Conservation (phyloP, 768 basidiomycete genomes). For the Termitomyces sp. region DNA sequence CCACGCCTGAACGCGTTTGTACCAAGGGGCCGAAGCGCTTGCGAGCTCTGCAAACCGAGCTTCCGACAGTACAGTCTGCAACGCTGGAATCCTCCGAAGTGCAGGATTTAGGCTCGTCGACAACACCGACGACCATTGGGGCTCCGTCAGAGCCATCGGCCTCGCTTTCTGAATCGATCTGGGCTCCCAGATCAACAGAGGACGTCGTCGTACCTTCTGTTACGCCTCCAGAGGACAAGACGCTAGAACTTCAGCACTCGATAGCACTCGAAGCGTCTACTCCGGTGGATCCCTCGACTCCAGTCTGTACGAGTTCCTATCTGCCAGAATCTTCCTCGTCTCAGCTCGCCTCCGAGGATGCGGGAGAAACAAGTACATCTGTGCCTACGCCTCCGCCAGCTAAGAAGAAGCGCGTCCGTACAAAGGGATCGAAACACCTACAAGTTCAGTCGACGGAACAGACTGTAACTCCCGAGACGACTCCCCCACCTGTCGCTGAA, state of each 20-base stretch:
- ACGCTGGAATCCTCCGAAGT: too few species aligned
- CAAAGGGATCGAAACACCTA: not conserved
- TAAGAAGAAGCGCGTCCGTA: constrained; percentile 1
- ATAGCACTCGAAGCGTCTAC: not conserved
- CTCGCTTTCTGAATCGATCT: not conserved
- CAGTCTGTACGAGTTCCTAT: not conserved
- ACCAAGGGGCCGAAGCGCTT: not conserved
- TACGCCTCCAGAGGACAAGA: not conserved
- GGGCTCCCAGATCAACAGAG: not conserved
- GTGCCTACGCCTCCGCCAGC: not conserved
- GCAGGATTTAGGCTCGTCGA: not conserved
- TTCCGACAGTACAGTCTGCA: too few species aligned
- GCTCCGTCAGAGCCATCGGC: not conserved
- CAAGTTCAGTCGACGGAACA: not conserved
- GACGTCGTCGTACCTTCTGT: not conserved
- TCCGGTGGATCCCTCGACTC: not conserved
- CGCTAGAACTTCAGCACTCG: not conserved
- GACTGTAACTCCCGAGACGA: not conserved
- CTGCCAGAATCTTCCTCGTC: not conserved
- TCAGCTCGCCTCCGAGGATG: not conserved
- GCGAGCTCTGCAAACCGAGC: not conserved
- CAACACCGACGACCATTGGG: not conserved
- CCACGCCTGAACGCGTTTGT: not conserved
- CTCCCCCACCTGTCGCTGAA: not conserved
- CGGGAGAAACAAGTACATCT: not conserved